Evolutionary conservation across 202 grass and related monocot genomes (phyloP).

Genomic region (Schoenoplectus triqueter): DNA sequence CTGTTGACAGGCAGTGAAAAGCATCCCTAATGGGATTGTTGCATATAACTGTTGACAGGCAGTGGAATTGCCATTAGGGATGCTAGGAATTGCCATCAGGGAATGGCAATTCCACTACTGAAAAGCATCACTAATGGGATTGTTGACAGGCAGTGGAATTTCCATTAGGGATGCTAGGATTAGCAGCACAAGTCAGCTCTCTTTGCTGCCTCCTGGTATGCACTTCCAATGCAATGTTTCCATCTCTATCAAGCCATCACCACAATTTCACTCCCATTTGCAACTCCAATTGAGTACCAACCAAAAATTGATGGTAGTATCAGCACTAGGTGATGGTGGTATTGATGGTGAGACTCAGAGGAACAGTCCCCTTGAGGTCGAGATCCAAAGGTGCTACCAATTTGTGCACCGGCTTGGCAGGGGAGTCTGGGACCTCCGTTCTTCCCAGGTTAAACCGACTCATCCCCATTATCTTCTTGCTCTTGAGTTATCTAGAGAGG

Average conservation of each 20-base stretch:
- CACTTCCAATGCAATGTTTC: no score
- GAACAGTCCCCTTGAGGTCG: constrained; percentile 68
- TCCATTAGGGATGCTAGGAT: background rate
- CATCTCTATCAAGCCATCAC: constrained; percentile 14
- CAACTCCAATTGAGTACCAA: constrained; percentile 1
- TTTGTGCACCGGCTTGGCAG: constrained; percentile 81
- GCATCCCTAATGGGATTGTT: no score
- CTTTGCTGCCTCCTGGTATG: no score
- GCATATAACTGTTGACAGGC: constrained; percentile 10
- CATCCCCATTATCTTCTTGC: constrained; percentile 73
- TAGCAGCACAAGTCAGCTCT: background rate
- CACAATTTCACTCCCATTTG: constrained; percentile 21
- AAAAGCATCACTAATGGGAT: no score
- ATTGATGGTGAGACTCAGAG: constrained; percentile 36
- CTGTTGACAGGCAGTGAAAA: no score
- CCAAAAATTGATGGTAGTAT: background rate
- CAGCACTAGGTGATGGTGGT: constrained; percentile 9
- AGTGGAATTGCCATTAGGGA: background rate
- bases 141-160: background rate
- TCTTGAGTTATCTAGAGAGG: constrained; percentile 70
- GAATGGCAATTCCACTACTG: no score
- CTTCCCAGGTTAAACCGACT: constrained; percentile 58
- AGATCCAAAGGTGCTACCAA: constrained; percentile 78
- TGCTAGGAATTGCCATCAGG: no score
- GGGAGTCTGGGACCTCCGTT: constrained; percentile 81